A percentile compares a stretch with the other conserved stretches of the same genome.
These are phyloP conservation scores for Aureobasidium pullulans DNA, from an alignment of 2,329 filamentous ascomycete genomes.

Conservation along the genomic window DNA sequence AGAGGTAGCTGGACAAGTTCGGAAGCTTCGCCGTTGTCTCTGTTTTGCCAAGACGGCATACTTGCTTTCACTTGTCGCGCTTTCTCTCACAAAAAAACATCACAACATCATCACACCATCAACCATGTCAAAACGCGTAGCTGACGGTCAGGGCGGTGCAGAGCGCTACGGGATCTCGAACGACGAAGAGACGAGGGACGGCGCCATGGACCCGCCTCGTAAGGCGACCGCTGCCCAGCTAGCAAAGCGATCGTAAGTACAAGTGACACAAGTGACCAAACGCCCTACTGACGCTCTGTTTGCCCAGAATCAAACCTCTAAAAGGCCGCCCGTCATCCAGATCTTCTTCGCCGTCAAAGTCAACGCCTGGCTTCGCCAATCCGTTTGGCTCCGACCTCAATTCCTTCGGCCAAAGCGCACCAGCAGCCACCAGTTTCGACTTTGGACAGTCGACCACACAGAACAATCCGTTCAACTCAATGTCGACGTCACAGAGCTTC, in stretches of 20 bases:
- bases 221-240: constrained; percentile 18
- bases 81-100: too few relatives aligned
- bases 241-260: constrained; percentile 17
- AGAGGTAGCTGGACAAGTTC: too few relatives aligned
- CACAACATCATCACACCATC: not conserved
- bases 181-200: not conserved
- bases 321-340: constrained; percentile 1
- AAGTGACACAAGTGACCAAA: not conserved
- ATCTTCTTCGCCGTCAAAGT: constrained; percentile 1
- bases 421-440: constrained; percentile 2
- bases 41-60: too few relatives aligned
- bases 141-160: constrained; percentile 16
- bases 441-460: constrained; percentile 4
- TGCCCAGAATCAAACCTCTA: constrained; percentile 12
- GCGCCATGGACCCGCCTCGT: constrained; percentile 15
- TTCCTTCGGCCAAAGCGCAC: constrained; percentile 8
- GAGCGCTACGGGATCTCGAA: constrained; percentile 13
- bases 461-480: not conserved
- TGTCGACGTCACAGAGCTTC: constrained; percentile 9
- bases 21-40: too few relatives aligned
- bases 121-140: constrained; percentile 17
- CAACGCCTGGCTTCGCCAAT: not conserved
- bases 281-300: not conserved
- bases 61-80: too few relatives aligned
- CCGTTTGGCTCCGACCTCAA: constrained; percentile 6